Evolutionary conservation across 106 monocot species (phyloP).

Genomic region (Acorus gramineus): DNA sequence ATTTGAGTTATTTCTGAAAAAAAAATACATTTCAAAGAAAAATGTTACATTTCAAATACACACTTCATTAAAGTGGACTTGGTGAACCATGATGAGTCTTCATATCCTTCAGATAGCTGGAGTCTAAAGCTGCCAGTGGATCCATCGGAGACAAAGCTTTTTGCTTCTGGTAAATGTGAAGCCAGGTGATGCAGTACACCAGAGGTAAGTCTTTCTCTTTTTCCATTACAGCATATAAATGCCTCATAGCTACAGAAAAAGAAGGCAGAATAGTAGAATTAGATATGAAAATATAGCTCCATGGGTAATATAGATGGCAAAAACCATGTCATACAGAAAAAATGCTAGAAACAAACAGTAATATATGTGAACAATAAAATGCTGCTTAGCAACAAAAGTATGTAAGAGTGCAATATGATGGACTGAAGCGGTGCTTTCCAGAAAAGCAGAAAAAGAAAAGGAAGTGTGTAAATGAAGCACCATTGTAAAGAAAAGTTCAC

Average conservation of each 20-base stretch:
- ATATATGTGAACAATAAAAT: no score
- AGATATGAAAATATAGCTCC: not conserved
- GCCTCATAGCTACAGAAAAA: slow-evolving; percentile 35
- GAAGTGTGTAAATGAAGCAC: not conserved
- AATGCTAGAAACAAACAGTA: no score
- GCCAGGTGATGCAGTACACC: slow-evolving; percentile 32
- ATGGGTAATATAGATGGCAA: no score
- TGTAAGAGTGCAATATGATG: no score
- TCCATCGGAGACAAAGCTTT: slow-evolving; percentile 13
- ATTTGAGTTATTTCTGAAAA: no score
- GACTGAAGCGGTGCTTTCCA: not conserved
- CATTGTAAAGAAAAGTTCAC: not conserved
- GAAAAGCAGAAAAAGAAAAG: not conserved
- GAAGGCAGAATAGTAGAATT: not conserved
- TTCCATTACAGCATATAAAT: slow-evolving; percentile 21
- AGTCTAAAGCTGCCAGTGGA: slow-evolving; percentile 49
- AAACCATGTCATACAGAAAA: no score
- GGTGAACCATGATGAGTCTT: slow-evolving; percentile 70
- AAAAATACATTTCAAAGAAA: no score
- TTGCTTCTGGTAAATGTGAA: slow-evolving; percentile 44
- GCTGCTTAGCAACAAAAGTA: no score
- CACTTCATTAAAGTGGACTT: slow-evolving; percentile 63
- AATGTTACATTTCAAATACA: not conserved
- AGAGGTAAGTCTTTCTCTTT: slow-evolving; percentile 28
- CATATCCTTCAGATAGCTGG: slow-evolving; percentile 16